Evolutionary conservation across 1,139 yeast genomes (phyloP), one percentile per base, ranked within the genome.

Genomic region (Pneumocystis sp.): DNA sequence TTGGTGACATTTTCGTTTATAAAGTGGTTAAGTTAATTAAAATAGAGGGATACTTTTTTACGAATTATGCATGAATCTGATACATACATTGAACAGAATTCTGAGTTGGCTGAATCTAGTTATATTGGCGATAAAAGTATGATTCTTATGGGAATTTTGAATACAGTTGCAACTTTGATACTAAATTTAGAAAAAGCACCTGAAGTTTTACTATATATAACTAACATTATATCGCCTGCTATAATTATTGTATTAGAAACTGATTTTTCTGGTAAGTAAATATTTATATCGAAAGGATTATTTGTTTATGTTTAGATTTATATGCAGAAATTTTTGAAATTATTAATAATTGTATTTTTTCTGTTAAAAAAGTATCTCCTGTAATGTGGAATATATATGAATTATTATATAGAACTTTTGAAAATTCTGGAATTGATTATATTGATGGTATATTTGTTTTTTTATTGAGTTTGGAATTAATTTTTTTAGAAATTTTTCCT

Each of bases 101-200:
- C 79, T 59, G 83, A 80, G 66, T 81, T 78, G 45, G 75, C 79
- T 59, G 80, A 77, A 62, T 50, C 17, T 25, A 50, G 25, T 50
- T 80, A 77, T 59, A 78, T 76, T 21, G 83, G 85, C 40, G 96
- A 89, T 69, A 93, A 91, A 75, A 85, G 87, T 42, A 85, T 88
- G 82, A 91, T 96, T 0, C 96, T 95, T 0, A 76, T 88, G 63
- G 97, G 97, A 44, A 81, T 90, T 40, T 78, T 93, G 70, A 89
- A 87, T 71, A 91, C 97, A 1, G 83, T 91, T 79, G 85, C 89
- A 63, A 89, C 96, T 0, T 86, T 93, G n/a, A 76, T 93, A 64
- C 76, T 90, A 67, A 87, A 96, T 15, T 85, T 93, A 74, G 97
- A 93, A 74, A 87, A 86, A 72, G 85, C 96, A 1, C 79, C 79